Evolutionary conservation across 1,284 basidiomycete species (phyloP), one percentile per base, ranked within the genome.

Genomic region (Cryptococcus jaspeensis): DNA sequence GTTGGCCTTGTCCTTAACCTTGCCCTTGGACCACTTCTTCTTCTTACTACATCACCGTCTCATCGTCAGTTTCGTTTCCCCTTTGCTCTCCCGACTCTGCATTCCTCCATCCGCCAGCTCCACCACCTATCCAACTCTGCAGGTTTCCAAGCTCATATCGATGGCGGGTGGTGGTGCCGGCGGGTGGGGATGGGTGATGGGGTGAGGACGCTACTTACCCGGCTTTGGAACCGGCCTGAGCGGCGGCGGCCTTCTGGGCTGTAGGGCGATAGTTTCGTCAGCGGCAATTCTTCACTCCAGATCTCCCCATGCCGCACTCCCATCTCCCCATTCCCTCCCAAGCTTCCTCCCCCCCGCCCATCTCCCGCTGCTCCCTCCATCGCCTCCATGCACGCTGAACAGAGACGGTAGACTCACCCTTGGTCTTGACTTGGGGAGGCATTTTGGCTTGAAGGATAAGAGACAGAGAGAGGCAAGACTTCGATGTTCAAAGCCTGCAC

Each of bases 11-110:
- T 97, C 93, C 88, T 97, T 97, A 79, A 97, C 93, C 83, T 96
- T 96, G 80, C 94, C 94, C 86, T 98, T 98, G 70, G 93, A 97
- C 94, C 94, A 98, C 86, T 98, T 98, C 89, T 98, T 98, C 86
- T 98, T 98, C 86, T 97, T 97, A 64, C 76, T 78, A 55, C 28
- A 32, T 47, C 15, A 43, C n/a, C 32, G 15, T 9, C 28, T 9
- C 28, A 45, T 18, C 11, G 44, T 43, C 36, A 47, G 52, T 40
- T 9, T 44, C 11, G 22, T 37, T n/a, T 32, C 37, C 16, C 22
- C 47, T 37, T 20, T 20, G 18, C 20, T 32, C 28, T n/a, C n/a
- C n/a, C n/a, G n/a, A n/a, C n/a, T n/a, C n/a, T n/a, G n/a, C 44
- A 5, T 8, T 32, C 40, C 15, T 20, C 22, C 25, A n/a, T 45